Conservation (phyloP, 2,329 filamentous ascomycete genomes). For the Juglanconis juglandina region DNA sequence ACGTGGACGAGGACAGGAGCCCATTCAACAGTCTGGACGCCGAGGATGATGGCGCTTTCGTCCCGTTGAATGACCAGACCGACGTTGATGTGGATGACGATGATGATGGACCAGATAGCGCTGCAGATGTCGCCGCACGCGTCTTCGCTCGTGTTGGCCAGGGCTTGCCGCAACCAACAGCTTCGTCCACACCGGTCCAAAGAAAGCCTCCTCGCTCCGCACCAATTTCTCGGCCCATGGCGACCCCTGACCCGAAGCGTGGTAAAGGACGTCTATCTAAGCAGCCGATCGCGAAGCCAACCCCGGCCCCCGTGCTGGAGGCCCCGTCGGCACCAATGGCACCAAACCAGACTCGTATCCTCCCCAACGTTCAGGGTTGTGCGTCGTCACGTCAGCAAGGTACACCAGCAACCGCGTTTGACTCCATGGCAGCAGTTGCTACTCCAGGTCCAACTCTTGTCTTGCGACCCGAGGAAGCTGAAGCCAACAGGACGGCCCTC, state of each 20-base stretch:
- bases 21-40: no score
- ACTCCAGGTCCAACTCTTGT: not conserved
- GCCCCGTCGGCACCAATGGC: not conserved
- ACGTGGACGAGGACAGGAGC: not conserved
- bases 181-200: not conserved
- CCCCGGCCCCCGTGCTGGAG: not conserved
- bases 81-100: not conserved
- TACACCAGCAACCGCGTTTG: not conserved
- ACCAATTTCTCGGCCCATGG: not conserved
- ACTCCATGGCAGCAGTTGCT: not conserved
- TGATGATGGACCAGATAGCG: not conserved
- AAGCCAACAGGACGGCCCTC: constrained; percentile 10
- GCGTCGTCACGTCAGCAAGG: not conserved
- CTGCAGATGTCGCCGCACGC: not conserved
- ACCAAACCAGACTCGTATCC: not conserved
- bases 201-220: not conserved
- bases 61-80: not conserved
- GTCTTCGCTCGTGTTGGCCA: not conserved
- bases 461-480: constrained; percentile 7
- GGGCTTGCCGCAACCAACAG: not conserved
- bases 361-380: not conserved
- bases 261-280: not conserved
- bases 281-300: not conserved
- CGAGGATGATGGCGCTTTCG: not conserved
- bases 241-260: not conserved